Evolutionary conservation across 176 grass and related monocot genomes (phyloP).

Genomic region (Paspalum vaginatum): DNA sequence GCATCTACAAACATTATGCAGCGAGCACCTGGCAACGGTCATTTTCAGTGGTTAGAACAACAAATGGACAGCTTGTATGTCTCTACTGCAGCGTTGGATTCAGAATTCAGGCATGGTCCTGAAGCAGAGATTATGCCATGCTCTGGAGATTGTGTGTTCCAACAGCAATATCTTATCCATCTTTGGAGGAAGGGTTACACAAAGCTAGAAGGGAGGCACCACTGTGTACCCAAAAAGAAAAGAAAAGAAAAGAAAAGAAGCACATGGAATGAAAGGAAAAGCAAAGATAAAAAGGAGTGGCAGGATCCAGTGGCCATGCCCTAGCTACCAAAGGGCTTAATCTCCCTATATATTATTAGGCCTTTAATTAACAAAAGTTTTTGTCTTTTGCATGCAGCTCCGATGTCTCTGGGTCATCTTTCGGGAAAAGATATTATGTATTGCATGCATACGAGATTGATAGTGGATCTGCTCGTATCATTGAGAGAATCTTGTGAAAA

Average conservation of each 20-base stretch:
- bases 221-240: neutral
- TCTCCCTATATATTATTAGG: neutral
- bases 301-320: neutral
- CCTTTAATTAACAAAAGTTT: constrained; percentile 7
- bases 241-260: neutral
- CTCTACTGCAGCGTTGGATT: neutral
- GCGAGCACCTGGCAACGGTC: neutral
- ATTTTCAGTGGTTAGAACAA: neutral
- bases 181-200: neutral
- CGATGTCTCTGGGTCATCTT: neutral
- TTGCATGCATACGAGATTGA: neutral
- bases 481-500: neutral
- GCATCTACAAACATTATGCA: neutral
- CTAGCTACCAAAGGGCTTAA: neutral
- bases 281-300: neutral
- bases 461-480: neutral
- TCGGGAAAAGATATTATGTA: neutral
- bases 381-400: constrained; percentile 13
- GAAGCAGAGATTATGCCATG: neutral
- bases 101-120: neutral
- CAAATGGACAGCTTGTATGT: neutral
- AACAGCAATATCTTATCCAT: constrained; percentile 1
- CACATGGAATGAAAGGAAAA: neutral
- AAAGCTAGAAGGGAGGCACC: constrained; percentile 17
- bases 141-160: neutral